These are phyloP conservation scores for Fonsecaea erecta DNA, from an alignment of 2,329 filamentous ascomycete genomes.

Conservation along the genomic window DNA sequence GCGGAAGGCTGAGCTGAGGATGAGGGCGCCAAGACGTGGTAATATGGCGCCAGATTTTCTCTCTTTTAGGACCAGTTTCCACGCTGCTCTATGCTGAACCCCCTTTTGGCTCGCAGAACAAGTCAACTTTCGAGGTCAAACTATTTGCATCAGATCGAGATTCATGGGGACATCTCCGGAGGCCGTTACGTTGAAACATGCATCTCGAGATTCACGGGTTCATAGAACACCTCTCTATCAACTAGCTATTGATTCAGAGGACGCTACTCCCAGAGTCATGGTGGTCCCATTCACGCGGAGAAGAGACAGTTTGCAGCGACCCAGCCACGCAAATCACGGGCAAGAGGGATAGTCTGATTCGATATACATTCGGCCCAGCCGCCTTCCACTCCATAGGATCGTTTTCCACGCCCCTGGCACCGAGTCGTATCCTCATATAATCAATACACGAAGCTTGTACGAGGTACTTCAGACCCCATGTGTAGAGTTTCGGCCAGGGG, in stretches of 20 bases:
- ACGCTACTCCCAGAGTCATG: too few relatives aligned
- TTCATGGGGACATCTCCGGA: background rate
- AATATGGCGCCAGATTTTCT: background rate
- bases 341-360: background rate
- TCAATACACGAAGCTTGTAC: background rate
- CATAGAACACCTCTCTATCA: background rate
- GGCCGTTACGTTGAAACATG: too few relatives aligned
- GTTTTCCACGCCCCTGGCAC: background rate
- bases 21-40: background rate
- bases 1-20: background rate
- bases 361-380: background rate
- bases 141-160: background rate
- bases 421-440: background rate
- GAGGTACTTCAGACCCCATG: background rate
- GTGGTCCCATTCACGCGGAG: too few relatives aligned
- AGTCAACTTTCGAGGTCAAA: background rate
- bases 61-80: background rate
- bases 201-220: background rate
- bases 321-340: background rate
- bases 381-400: background rate
- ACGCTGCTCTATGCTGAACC: background rate
- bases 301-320: too few relatives aligned
- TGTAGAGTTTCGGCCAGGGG: background rate
- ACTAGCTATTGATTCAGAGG: too few relatives aligned
- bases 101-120: background rate